Evolutionary conservation across 2,329 filamentous ascomycete species (phyloP).

Genomic region (Aspergillus sp.): DNA sequence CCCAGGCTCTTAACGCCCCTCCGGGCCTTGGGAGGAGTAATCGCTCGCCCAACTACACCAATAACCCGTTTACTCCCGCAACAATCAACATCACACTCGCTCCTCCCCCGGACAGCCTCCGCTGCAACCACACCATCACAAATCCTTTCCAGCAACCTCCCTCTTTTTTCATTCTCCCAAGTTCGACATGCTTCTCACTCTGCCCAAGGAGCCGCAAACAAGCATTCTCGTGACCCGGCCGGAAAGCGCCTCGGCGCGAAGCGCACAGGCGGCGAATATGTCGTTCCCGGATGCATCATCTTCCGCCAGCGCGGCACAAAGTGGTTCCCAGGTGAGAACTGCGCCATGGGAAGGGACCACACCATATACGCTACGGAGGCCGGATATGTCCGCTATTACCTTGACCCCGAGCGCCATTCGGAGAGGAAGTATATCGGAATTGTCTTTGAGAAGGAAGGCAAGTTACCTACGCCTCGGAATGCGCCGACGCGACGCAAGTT

Average conservation of each 20-base stretch:
- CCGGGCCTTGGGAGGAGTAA: conserved; percentile 38
- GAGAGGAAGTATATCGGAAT: conserved; percentile 94
- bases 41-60: conserved; percentile 29
- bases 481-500: conserved; percentile 73
- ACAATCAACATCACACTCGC: conserved; percentile 8
- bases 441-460: conserved; percentile 77
- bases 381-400: conserved; percentile 97
- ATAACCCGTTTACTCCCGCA: conserved; percentile 27
- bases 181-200: conserved; percentile 64
- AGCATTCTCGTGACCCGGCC: conserved; percentile 64
- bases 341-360: conserved; percentile 91
- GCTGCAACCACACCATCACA: conserved; percentile 10
- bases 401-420: conserved; percentile 77
- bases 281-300: conserved; percentile 95
- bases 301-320: conserved; percentile 93
- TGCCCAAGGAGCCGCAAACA: conserved; percentile 66
- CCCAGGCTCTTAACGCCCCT: conserved; percentile 41
- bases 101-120: conserved; percentile 30
- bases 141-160: conserved; percentile 25
- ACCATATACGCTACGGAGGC: conserved; percentile 84
- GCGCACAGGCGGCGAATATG: conserved; percentile 87
- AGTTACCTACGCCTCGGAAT: conserved; percentile 73
- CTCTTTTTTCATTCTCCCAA: conserved; percentile 44
- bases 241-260: conserved; percentile 93
- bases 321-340: conserved; percentile 96